phyloP scores from a whole-genome alignment of 2,329 filamentous ascomycete genomes.

The Akanthomyces dipterigenus region DNA sequence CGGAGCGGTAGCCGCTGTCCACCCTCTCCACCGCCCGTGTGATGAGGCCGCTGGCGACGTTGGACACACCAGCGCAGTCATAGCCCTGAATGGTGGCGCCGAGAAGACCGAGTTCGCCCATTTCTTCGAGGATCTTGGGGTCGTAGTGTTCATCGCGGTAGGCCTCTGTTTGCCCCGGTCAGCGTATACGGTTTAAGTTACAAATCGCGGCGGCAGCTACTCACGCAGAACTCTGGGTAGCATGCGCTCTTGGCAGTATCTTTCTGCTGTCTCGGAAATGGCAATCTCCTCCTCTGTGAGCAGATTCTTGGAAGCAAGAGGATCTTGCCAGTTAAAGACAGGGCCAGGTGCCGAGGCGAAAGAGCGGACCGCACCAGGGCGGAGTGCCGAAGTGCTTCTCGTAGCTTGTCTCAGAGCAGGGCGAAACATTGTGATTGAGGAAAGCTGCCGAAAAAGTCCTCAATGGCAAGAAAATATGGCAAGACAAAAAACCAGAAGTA shows the following conservation, averaged over 20 bases:
- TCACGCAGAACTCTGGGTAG: constrained; percentile 78
- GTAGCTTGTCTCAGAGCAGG: constrained; percentile 14
- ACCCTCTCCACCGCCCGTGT: constrained; percentile 86
- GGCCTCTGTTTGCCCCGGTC: constrained; percentile 50
- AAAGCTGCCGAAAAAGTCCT: not conserved
- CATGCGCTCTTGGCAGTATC: constrained; percentile 89
- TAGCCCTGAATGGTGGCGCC: constrained; percentile 84
- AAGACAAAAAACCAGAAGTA: not conserved
- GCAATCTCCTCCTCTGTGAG: constrained; percentile 87
- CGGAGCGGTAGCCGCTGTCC: constrained; percentile 85
- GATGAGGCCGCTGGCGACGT: constrained; percentile 82
- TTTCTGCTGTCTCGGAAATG: constrained; percentile 82
- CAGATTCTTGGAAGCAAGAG: constrained; percentile 65
- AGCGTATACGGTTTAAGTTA: not conserved
- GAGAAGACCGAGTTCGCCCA: constrained; percentile 85
- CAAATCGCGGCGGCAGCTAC: constrained; percentile 17
- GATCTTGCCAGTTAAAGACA: constrained; percentile 86
- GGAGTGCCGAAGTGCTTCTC: constrained; percentile 12
- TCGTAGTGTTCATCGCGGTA: constrained; percentile 84
- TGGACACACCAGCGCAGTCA: constrained; percentile 80
- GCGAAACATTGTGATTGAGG: constrained; percentile 16
- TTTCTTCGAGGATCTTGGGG: constrained; percentile 76
- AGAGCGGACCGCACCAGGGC: constrained; percentile 19
- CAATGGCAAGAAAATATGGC: not conserved
- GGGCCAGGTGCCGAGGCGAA: constrained; percentile 30